Percentiles rank a stretch among this genome's conserved stretches.
Conservation (phyloP, 2,329 filamentous ascomycete genomes). For the Pestalotiopsis fici region DNA sequence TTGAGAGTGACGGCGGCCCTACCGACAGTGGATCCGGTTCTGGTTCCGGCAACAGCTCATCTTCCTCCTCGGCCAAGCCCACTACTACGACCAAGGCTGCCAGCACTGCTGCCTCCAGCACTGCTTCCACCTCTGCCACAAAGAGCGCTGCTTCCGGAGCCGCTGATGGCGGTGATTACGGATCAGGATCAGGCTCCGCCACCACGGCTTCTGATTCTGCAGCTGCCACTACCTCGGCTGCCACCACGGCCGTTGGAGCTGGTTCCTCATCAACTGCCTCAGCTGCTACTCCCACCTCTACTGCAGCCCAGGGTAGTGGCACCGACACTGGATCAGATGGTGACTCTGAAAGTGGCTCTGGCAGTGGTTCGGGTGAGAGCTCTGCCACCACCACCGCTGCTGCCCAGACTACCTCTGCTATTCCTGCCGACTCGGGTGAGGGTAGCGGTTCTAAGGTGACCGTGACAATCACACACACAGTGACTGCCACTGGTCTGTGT, state of each 20-base stretch:
- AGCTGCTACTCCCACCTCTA: background rate
- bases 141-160: constrained; percentile 7
- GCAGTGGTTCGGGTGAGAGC: background rate
- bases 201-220: background rate
- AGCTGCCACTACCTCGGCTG: too few relatives aligned
- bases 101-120: background rate
- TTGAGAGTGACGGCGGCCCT: constrained; percentile 30
- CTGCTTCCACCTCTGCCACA: background rate
- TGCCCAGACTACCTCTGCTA: background rate
- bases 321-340: constrained; percentile 13
- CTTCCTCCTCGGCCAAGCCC: background rate
- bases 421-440: background rate
- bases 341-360: constrained; percentile 7
- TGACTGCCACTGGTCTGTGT: constrained; percentile 26
- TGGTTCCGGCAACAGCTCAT: background rate
- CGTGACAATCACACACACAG: constrained; percentile 29
- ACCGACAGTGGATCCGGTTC: constrained; percentile 2
- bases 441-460: constrained; percentile 15
- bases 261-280: background rate
- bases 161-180: constrained; percentile 4
- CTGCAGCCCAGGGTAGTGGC: constrained; percentile 6
- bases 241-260: background rate
- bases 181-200: constrained; percentile 4
- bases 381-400: constrained; percentile 14
- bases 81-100: constrained; percentile 1